These are phyloP conservation scores for Tylopilus plumbeoviolaceoides DNA, from an alignment of 768 basidiomycete species.

Conservation along the genomic window DNA sequence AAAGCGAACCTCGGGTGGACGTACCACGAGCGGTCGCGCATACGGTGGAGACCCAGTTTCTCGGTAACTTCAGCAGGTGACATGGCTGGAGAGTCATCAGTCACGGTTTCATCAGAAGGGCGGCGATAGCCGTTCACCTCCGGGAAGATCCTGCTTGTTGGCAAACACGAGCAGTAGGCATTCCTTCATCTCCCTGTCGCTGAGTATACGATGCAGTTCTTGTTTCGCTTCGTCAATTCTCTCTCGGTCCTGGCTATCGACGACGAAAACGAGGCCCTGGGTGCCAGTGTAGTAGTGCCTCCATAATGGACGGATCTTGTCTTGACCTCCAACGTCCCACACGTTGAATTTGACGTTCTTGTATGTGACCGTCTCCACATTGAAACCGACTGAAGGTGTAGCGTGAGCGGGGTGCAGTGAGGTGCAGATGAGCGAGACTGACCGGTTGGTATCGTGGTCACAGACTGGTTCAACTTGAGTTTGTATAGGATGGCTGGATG, in stretches of 20 bases:
- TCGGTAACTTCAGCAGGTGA: constrained; percentile 99
- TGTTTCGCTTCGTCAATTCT: constrained; percentile 95
- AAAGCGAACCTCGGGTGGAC: constrained; percentile 87
- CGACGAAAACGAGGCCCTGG: constrained; percentile 96
- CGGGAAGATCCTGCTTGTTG: constrained; percentile 97
- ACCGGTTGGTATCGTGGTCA: constrained; percentile 98
- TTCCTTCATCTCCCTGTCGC: constrained; percentile 97
- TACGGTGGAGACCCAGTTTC: constrained; percentile 89
- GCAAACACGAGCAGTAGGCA: constrained; percentile 97
- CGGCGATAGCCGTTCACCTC: constrained; percentile 55
- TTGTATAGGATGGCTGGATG: constrained; percentile 92
- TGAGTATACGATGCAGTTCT: constrained; percentile 92
- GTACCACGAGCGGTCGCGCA: constrained; percentile 99
- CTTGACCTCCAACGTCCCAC: constrained; percentile 99
- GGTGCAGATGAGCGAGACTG: constrained; percentile 1
- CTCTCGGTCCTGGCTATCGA: constrained; percentile 94
- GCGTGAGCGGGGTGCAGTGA: background rate
- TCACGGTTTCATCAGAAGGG: background rate
- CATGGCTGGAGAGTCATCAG: constrained; percentile 59
- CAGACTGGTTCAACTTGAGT: constrained; percentile 97
- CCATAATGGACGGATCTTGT: constrained; percentile 98
- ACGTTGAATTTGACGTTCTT: constrained; percentile 97
- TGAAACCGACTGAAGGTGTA: constrained; percentile 80
- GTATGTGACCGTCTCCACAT: constrained; percentile 98
- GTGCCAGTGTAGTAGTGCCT: constrained; percentile 99